Evolutionary conservation across 139 green algal genomes (phyloP), one percentile per base, ranked within the genome.

Genomic region (Picochlorum sp.): DNA sequence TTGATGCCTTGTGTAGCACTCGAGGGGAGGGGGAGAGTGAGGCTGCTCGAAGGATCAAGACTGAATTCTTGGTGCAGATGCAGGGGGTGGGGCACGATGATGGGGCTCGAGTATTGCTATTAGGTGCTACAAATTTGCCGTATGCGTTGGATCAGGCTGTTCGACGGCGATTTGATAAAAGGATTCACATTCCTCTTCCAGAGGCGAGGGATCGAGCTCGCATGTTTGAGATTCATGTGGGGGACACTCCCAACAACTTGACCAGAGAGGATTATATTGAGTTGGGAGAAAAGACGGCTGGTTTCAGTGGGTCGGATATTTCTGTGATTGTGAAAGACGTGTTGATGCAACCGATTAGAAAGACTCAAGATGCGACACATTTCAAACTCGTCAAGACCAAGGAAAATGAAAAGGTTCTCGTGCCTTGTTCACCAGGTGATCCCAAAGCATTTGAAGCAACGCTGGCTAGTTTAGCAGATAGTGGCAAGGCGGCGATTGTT

Each of bases 161-260:
- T n/a, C 75, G 89, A 23, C 56, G 89, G 10, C 81, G 87, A 14
- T 95, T 96, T 68, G 88, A 95, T 76, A 95, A 95, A 85, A 81
- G 94, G 45, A 97, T 99, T 70, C 97, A 98, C 85, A 98, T 99
- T 67, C 87, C 94, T 24, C 84, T 99, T 66, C 94, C 94, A 0
- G 92, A 99, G 65, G 76, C 77, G 20, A 60, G 77, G 5, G 90
- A 94, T 8, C 79, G 94, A 11, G 82, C 88, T 13, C 70, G 84
- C 73, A 99, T 99, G 89, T 98, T 99, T 82, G 90, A 91, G 55
- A 84, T 88, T 45, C 92, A 98, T 77, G 72, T 98, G 28, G 92
- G 92, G 1, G 92, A 97, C 78, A 98, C 92, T 15, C 92, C 92
- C 1, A 67, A 96, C 75, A 67, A 52, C 4, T 63, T 98, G 13